Evolutionary conservation across 163 green algal species (phyloP), one percentile per base, ranked within the genome.

Genomic region (Trebouxiophyceae sp.): DNA sequence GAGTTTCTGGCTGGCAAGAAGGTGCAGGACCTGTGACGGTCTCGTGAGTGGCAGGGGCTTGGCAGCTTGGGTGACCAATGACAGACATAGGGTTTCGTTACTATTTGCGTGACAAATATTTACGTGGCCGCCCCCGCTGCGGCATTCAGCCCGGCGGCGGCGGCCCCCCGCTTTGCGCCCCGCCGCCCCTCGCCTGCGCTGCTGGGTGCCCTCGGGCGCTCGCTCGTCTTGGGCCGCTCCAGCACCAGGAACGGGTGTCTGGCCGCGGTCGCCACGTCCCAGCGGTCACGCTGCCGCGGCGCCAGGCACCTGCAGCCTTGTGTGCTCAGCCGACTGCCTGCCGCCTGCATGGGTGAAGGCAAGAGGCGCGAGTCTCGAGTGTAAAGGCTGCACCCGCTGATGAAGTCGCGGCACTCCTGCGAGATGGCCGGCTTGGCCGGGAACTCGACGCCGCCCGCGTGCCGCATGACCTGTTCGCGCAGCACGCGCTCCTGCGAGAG

Each of bases 401-500:
- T 87, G 77, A 96, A 96, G 32, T 90, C 86, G 57, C 88, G 88
- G 66, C 70, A 83, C 45, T 95, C 88, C 1, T 70, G 50, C 22
- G 85, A 91, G 47, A 96, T 68, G 5, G 75, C n/a, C 0, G 89
- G 88, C 73, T 84, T 81, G 29, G 76, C 47, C 2, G 88, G 87
- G 66, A 96, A 96, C 54, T 80, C 62, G 44, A 93, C 83, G 59
- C 82, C 67, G 1, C 69, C 70, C 4, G 87, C 89, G 30, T 89
- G 86, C 2, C 89, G 75, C 76, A 96, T 93, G 29, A 82, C 78
- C 16, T 88, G 76, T 28, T 96, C 88, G 2, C 89, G 77, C 70
- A 96, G 76, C 34, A 98, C 92, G 57, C 87, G 79, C 78, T 98
- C 92, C 80, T 98, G 93, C 26, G 60, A 83, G 71, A 85, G 77